Conservation (phyloP, 768 basidiomycete genomes). For the Pleurotus eryngii region DNA sequence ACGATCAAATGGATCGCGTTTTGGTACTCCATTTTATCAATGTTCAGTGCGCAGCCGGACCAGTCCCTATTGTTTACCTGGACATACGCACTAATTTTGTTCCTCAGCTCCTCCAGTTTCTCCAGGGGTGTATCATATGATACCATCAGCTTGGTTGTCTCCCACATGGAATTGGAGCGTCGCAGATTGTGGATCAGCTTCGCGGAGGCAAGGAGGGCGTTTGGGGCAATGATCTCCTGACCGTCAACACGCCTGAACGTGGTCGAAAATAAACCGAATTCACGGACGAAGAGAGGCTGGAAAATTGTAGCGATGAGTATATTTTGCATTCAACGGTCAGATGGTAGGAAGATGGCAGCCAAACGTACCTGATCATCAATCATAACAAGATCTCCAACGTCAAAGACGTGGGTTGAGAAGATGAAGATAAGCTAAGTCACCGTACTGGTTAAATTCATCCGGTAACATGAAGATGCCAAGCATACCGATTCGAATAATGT, state of each 20-base stretch:
- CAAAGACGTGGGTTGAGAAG: conserved; percentile 83
- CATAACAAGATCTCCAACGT: conserved; percentile 79
- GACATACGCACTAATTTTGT: conserved; percentile 59
- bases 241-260: conserved; percentile 79
- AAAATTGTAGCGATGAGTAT: background rate
- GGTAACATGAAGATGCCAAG: conserved; percentile 1
- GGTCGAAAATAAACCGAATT: conserved; percentile 80
- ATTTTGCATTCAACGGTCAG: background rate
- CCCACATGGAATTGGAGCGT: conserved; percentile 77
- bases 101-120: conserved; percentile 60
- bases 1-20: conserved; percentile 67
- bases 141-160: conserved; percentile 63
- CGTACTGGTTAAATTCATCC: background rate
- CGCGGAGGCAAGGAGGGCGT: conserved; percentile 62
- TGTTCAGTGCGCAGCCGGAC: conserved; percentile 60
- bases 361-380: conserved; percentile 63
- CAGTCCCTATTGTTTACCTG: conserved; percentile 68
- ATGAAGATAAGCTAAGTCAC: conserved; percentile 69
- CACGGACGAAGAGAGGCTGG: conserved; percentile 53
- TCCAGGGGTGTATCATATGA: conserved; percentile 72
- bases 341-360: conserved; percentile 1
- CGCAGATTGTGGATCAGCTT: conserved; percentile 80
- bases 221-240: conserved; percentile 76
- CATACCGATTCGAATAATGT: conserved; percentile 74
- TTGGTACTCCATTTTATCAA: conserved; percentile 79